Evolutionary conservation across 176 grass and related monocot genomes (phyloP).

Genomic region (Triticum timopheevii): DNA sequence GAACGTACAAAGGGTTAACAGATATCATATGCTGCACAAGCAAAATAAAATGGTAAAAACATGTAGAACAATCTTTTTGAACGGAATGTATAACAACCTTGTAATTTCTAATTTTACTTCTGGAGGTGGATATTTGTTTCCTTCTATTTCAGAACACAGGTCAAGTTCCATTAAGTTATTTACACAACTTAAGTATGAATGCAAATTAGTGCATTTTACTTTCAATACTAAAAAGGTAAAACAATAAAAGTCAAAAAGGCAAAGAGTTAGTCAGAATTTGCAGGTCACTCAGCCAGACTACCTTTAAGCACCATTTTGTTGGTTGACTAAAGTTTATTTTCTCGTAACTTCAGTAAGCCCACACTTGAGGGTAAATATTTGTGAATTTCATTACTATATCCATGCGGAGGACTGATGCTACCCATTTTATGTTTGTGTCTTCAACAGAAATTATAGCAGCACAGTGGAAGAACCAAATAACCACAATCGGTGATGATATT

Average conservation of each 20-base stretch:
- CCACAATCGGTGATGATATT: not conserved
- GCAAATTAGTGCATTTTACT: not conserved
- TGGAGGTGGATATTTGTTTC: not conserved
- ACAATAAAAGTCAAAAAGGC: constrained; percentile 2
- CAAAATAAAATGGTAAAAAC: not conserved
- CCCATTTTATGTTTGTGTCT: not conserved
- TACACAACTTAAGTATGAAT: not conserved
- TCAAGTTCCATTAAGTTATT: constrained; percentile 25
- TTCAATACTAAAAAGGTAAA: constrained; percentile 17
- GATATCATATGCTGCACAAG: not conserved
- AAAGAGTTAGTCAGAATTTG: not conserved
- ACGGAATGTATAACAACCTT: not conserved
- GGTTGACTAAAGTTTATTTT: not conserved
- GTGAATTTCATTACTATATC: constrained; percentile 6
- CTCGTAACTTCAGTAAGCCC: not conserved
- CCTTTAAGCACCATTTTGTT: constrained; percentile 6
- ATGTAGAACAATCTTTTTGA: not conserved
- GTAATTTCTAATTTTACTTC: not conserved
- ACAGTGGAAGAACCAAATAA: not conserved
- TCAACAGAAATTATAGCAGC: not conserved
- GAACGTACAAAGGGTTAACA: not conserved
- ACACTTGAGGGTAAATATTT: not conserved
- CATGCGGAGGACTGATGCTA: not conserved
- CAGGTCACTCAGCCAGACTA: not conserved
- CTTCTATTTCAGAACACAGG: not conserved